phyloP scores from a whole-genome alignment of 495 filamentous ascomycete genomes.

The Aspergillus steynii region DNA sequence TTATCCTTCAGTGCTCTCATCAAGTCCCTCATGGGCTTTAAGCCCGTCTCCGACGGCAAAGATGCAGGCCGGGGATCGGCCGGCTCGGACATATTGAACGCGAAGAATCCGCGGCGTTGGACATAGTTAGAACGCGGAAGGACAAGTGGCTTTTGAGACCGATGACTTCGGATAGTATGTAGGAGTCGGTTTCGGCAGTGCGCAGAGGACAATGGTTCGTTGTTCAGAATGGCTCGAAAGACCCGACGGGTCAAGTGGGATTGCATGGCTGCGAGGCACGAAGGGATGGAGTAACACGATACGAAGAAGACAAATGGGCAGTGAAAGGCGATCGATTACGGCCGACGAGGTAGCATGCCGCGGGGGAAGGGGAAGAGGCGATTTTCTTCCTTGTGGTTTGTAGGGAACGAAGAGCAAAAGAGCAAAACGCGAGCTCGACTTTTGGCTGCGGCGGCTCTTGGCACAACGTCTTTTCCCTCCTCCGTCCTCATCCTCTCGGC shows the following conservation, averaged over 20 bases:
- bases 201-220: conserved; percentile 56
- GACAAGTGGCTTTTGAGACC: conserved; percentile 22
- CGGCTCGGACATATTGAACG: conserved; percentile 28
- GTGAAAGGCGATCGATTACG: neutral
- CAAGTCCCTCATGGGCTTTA: conserved; percentile 47
- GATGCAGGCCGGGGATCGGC: conserved; percentile 22
- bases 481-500: too few species aligned
- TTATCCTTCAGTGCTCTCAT: conserved; percentile 34
- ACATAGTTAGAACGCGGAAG: conserved; percentile 21
- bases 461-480: too few species aligned
- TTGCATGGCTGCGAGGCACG: conserved; percentile 58
- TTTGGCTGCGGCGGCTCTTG: too few species aligned
- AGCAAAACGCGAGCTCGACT: too few species aligned
- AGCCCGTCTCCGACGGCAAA: conserved; percentile 40
- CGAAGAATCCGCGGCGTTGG: conserved; percentile 38
- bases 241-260: conserved; percentile 78
- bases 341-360: too few species aligned
- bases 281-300: neutral
- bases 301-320: too few species aligned
- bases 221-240: conserved; percentile 68
- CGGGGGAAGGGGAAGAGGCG: neutral
- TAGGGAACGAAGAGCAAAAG: too few species aligned
- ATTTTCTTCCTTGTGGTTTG: neutral
- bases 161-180: conserved; percentile 31
- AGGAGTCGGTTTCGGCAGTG: conserved; percentile 39